Percentiles rank a stretch among this genome's conserved stretches.
These are phyloP conservation scores for Cercophora samala DNA, from an alignment of 495 filamentous ascomycete genomes.

Conservation along the genomic window DNA sequence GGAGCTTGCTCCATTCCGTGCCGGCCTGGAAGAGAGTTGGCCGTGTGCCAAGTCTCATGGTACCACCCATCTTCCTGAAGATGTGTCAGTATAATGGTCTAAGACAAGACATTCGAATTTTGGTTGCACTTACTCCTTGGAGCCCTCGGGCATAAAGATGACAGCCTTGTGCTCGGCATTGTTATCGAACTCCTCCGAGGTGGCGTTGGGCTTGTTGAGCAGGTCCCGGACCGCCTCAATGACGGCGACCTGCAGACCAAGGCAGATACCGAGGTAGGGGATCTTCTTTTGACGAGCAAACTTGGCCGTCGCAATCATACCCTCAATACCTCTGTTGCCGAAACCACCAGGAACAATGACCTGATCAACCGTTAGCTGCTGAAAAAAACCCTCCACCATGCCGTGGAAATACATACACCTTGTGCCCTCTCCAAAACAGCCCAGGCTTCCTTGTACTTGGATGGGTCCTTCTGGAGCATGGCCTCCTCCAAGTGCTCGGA, in stretches of 20 bases:
- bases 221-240: constrained; percentile 82
- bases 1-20: constrained; percentile 76
- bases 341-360: constrained; percentile 76
- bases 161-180: constrained; percentile 59
- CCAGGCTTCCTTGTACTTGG: constrained; percentile 87
- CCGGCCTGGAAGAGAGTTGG: constrained; percentile 71
- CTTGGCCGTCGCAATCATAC: constrained; percentile 80
- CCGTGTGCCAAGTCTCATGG: constrained; percentile 84
- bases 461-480: constrained; percentile 55
- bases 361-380: background rate
- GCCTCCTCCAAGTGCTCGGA: constrained; percentile 73
- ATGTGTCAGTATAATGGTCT: background rate
- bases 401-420: constrained; percentile 10
- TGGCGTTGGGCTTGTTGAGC: constrained; percentile 57
- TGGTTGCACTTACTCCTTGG: constrained; percentile 23
- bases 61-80: constrained; percentile 72
- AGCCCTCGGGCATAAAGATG: constrained; percentile 87
- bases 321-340: constrained; percentile 73
- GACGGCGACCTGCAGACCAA: constrained; percentile 93
- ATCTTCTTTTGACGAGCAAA: constrained; percentile 79
- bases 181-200: constrained; percentile 63
- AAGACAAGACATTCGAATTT: background rate
- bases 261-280: constrained; percentile 88
- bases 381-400: background rate
- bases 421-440: constrained; percentile 51